These are phyloP conservation scores for Tulasnella sp. DNA, from an alignment of 768 basidiomycete genomes.

Conservation along the genomic window DNA sequence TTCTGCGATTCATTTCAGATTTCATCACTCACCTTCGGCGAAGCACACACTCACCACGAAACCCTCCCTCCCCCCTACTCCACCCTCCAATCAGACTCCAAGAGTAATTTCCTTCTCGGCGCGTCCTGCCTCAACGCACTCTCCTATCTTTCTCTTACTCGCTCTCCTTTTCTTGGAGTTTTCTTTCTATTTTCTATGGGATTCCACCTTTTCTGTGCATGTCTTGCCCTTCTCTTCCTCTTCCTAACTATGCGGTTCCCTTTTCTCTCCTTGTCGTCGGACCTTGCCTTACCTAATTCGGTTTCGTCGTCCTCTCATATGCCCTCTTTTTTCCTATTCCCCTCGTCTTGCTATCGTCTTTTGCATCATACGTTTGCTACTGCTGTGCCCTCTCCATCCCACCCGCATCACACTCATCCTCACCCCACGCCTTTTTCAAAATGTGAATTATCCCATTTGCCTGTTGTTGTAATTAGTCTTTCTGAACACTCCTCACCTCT, in stretches of 20 bases:
- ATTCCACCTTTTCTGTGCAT: background rate
- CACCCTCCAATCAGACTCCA: constrained; percentile 2
- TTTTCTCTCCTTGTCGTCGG: background rate
- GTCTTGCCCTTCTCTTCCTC: background rate
- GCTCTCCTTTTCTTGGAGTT: constrained; percentile 5
- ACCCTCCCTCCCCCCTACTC: background rate
- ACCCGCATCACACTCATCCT: background rate
- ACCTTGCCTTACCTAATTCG: constrained; percentile 19
- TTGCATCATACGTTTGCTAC: constrained; percentile 4
- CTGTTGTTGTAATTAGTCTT: constrained; percentile 15
- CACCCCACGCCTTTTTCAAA: constrained; percentile 6
- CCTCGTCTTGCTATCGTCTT: background rate
- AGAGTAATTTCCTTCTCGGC: background rate
- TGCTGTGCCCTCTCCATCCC: background rate
- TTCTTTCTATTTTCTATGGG: background rate
- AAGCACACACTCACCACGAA: background rate
- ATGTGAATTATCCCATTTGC: constrained; percentile 13
- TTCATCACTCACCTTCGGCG: constrained; percentile 1
- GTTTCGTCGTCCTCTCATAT: background rate
- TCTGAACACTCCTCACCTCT: constrained; percentile 7
- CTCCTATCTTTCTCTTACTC: background rate
- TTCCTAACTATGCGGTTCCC: constrained; percentile 4
- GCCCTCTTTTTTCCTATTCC: constrained; percentile 5
- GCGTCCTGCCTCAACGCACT: background rate
- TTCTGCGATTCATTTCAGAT: constrained; percentile 6